Base-by-base conservation (phyloP, 495 filamentous ascomycete genomes). In the Daldinia caldariorum region DNA sequence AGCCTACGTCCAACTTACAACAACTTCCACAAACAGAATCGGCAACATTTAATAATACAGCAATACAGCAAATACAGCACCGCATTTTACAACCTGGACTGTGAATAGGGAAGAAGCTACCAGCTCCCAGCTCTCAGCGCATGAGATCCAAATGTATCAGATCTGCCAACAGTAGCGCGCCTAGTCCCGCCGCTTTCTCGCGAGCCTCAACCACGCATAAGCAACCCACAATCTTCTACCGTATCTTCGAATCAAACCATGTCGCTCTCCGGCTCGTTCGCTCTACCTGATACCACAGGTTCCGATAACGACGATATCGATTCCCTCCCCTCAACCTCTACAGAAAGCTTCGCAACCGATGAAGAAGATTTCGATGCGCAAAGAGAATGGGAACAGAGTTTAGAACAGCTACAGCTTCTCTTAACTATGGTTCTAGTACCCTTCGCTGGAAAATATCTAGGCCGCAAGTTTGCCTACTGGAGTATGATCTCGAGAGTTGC, bases 381-480 rank as follows among this genome's bases (percentile, higher is more conserved):
- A 78, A 86, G 84, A 18, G 94, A 99, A 78, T 99, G 95, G 95
- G 89, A 92, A 69, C 92, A 93, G 74, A 94, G 90, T 71, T 80
- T 99, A 69, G 91, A 97, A 81, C 95, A 99, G 80, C 79, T 98
- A 51, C 92, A 99, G 83, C 82, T 99, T 55, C 82, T 99, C 49
- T 77, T 97, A 76, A 94, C 90, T 7, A 96, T 99, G 92, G 91
- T 98, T 16, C 75, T 97, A 71, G 90, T 98, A 39, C 95, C 95
- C 16, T 97, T 94, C 77, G 80, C 93, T 57, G 95, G 95, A 20
- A 98, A 97, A 78, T 97, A 93, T 79, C 83, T 97, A 72, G 95
- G 95, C 41, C 85, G 95, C 78, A 93, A 89, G 80, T 96, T 92
- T 83, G 95, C 95, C 57, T 98, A 97, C 80, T 97, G 93, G 93